These are phyloP conservation scores for Microsporum ferrugineum DNA, from an alignment of 2,329 filamentous ascomycete genomes.

Conservation along the genomic window DNA sequence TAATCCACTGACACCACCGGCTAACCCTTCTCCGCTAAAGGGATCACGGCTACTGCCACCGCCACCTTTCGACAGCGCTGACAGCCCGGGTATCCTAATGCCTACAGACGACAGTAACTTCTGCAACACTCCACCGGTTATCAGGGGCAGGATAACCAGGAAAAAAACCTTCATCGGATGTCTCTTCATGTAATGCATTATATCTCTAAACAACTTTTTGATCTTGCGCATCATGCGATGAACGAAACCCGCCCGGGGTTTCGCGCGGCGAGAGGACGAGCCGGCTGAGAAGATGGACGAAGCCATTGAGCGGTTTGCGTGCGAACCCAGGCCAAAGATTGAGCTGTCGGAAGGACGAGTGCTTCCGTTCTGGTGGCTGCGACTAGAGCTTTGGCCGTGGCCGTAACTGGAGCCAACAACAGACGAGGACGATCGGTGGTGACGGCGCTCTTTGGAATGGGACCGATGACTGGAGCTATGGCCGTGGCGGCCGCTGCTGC, in stretches of 20 bases:
- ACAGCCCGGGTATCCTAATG: constrained; percentile 53
- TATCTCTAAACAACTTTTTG: constrained; percentile 65
- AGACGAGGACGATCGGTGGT: constrained; percentile 21
- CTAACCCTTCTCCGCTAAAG: constrained; percentile 12
- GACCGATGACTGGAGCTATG: background rate
- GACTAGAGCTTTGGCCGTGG: constrained; percentile 11
- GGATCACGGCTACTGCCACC: constrained; percentile 20
- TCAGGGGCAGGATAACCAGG: constrained; percentile 73
- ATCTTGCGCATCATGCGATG: constrained; percentile 62
- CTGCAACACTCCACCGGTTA: constrained; percentile 71
- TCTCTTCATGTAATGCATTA: constrained; percentile 67
- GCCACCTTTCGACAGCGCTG: constrained; percentile 26
- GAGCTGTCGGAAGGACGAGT: constrained; percentile 35
- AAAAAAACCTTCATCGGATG: constrained; percentile 82
- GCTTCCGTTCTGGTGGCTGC: constrained; percentile 26
- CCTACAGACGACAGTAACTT: constrained; percentile 70
- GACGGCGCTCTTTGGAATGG: constrained; percentile 15
- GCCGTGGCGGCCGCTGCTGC: background rate
- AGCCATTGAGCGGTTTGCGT: constrained; percentile 16
- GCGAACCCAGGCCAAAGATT: constrained; percentile 34
- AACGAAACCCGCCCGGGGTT: constrained; percentile 67
- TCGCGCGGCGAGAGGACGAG: constrained; percentile 64
- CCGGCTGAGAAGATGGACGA: constrained; percentile 35
- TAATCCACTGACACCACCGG: constrained; percentile 32
- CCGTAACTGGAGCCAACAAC: constrained; percentile 26